phyloP scores from a whole-genome alignment of 371 early-diverging fungal genomes.

The Dinochytrium kinnereticum region DNA sequence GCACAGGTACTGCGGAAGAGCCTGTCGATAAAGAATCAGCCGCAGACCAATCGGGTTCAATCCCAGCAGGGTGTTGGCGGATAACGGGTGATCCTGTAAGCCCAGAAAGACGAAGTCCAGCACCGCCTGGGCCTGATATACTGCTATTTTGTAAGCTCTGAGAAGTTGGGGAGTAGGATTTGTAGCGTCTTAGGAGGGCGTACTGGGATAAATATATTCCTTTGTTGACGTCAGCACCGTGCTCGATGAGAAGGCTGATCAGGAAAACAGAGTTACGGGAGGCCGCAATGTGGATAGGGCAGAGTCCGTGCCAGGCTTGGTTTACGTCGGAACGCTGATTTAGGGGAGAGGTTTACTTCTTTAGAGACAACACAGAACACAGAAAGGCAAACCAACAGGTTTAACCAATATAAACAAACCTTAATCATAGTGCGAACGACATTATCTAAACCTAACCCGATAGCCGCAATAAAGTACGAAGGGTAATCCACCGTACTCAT shows the following conservation, averaged over 20 bases:
- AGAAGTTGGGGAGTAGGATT: constrained; percentile 21
- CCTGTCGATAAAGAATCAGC: not conserved
- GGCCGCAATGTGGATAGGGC: constrained; percentile 70
- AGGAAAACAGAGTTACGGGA: constrained; percentile 63
- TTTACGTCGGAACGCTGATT: constrained; percentile 48
- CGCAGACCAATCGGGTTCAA: not conserved
- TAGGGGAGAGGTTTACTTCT: not conserved
- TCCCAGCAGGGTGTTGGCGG: constrained; percentile 5
- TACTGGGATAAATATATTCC: constrained; percentile 43
- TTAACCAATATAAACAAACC: constrained; percentile 28
- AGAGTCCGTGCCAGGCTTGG: constrained; percentile 54
- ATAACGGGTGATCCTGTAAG: not conserved
- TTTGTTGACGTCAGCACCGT: constrained; percentile 57
- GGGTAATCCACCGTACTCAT: constrained; percentile 35
- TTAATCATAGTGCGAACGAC: constrained; percentile 54
- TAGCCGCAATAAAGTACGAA: constrained; percentile 51
- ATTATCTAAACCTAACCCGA: constrained; percentile 50
- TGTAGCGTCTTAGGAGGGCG: constrained; percentile 43
- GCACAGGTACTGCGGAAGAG: not conserved
- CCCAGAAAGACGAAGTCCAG: not conserved
- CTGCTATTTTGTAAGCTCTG: not conserved
- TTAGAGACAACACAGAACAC: constrained; percentile 1
- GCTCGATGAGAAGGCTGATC: constrained; percentile 64
- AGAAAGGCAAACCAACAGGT: not conserved
- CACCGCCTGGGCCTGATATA: not conserved